phyloP scores from a whole-genome alignment of 441 rosid species.

The Mallotus japonicus region DNA sequence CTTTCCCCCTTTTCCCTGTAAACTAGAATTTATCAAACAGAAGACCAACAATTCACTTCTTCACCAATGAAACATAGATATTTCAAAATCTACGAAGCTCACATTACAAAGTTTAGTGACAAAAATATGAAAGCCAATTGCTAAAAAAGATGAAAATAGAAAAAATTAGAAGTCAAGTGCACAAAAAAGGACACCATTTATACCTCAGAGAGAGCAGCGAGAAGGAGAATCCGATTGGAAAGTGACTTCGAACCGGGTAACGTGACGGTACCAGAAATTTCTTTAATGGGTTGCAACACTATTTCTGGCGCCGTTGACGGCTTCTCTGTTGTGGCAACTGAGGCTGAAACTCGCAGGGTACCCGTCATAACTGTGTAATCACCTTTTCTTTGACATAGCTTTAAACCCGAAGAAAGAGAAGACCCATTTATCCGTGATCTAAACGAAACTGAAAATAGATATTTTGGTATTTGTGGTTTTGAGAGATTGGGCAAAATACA shows the following conservation, averaged over 20 bases:
- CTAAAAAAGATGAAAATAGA: neutral
- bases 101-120: neutral
- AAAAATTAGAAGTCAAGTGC: neutral
- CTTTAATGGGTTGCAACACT: slow-evolving; percentile 76
- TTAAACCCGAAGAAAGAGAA: slow-evolving; percentile 33
- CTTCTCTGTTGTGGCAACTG: slow-evolving; percentile 63
- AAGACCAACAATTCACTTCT: neutral
- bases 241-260: slow-evolving; percentile 94
- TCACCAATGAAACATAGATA: neutral
- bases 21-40: slow-evolving; percentile 1
- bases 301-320: slow-evolving; percentile 66
- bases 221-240: slow-evolving; percentile 89
- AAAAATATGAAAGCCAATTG: neutral
- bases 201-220: slow-evolving; percentile 94
- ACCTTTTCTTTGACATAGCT: slow-evolving; percentile 22
- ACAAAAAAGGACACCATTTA: neutral
- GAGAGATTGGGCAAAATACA: slow-evolving; percentile 31
- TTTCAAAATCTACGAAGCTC: neutral
- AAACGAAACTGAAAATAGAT: slow-evolving; percentile 34
- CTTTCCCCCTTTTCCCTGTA: neutral
- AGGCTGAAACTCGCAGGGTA: slow-evolving; percentile 50
- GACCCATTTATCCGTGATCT: slow-evolving; percentile 34
- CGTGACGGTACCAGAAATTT: slow-evolving; percentile 79
- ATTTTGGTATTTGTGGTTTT: slow-evolving; percentile 30
- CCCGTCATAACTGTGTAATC: slow-evolving; percentile 10